Percentiles rank a stretch among this genome's conserved stretches.
phyloP scores from a whole-genome alignment of 495 filamentous ascomycete genomes.

The Acidiella bohemica region DNA sequence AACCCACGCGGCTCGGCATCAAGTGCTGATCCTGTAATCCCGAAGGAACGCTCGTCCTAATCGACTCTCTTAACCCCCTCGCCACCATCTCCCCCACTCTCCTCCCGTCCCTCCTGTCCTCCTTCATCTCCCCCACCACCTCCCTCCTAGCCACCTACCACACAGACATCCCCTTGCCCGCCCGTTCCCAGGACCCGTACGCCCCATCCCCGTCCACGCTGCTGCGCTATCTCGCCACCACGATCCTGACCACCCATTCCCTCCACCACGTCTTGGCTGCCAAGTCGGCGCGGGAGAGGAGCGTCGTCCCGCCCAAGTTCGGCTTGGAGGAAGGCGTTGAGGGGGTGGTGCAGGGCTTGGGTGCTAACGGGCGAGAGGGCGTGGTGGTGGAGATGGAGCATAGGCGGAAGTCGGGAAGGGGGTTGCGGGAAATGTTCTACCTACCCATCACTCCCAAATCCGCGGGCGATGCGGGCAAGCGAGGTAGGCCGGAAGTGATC shows the following conservation, averaged over 20 bases:
- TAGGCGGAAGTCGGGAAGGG: slow-evolving; percentile 63
- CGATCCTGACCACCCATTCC: slow-evolving; percentile 46
- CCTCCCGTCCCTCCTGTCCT: slow-evolving; percentile 41
- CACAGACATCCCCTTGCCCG: slow-evolving; percentile 40
- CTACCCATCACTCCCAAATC: slow-evolving; percentile 32
- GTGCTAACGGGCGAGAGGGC: slow-evolving; percentile 36
- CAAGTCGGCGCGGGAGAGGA: slow-evolving; percentile 55
- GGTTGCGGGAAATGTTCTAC: slow-evolving; percentile 64
- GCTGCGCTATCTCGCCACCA: slow-evolving; percentile 54
- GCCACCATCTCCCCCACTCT: slow-evolving; percentile 24
- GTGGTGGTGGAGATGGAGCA: slow-evolving; percentile 79
- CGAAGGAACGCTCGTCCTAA: slow-evolving; percentile 39
- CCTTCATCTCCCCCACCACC: slow-evolving; percentile 36
- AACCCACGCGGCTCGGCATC: no score
- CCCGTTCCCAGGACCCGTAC: slow-evolving; percentile 36
- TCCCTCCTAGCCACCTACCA: slow-evolving; percentile 56
- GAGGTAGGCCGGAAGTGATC: slow-evolving; percentile 38
- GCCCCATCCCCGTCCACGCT: slow-evolving; percentile 48
- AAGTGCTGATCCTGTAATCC: no score
- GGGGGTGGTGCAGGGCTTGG: slow-evolving; percentile 55
- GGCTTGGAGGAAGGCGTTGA: slow-evolving; percentile 63
- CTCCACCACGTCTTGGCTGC: slow-evolving; percentile 55
- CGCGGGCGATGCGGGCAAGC: not conserved
- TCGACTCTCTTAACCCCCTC: slow-evolving; percentile 50
- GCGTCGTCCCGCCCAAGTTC: slow-evolving; percentile 55